Evolutionary conservation across 1,284 basidiomycete genomes (phyloP), one percentile per base, ranked within the genome.

Genomic region (Pascua guehoae): DNA sequence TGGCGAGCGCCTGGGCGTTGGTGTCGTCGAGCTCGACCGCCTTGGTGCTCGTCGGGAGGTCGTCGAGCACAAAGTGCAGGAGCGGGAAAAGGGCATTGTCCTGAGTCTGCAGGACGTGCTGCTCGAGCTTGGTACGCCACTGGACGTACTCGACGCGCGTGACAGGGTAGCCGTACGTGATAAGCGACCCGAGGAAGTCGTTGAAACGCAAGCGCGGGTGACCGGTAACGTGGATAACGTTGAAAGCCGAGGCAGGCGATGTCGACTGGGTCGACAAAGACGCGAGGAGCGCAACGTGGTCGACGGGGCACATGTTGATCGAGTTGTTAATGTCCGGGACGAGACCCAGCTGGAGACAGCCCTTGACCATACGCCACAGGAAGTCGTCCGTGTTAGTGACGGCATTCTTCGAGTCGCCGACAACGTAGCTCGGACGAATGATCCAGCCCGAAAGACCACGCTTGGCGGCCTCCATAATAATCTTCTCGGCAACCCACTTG

Each of bases 371-470:
- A 17, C 96, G 86, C 94, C 95, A 98, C 55, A 99, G 84, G 78
- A 99, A 99, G 77, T 99, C 96, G 69, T 99, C 96, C 41, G 96
- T 98, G 79, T 99, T 99, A 36, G 94, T 98, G 2, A 97, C 94
- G 51, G 90, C 93, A 24, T 86, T 86, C 58, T 78, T 78, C 12
- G 93, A 91, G 77, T 97, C 91, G 47, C 96, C 96, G 42, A 99
- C 89, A 43, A 99, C 87, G 79, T 99, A 99, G 8, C 93, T 92
- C 0, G 96, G 93, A 36, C 96, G 86, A 1, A 99, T 80, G 62
- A 98, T 92, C 65, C 88, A 86, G 2, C 92, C 92, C n/a, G 81
- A 80, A 60, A 98, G 78, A 0, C 96, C 96, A 47, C 91, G 83
- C 66, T 83, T 84, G 5, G 89, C 91, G 12, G 93, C 94, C 68